Evolutionary conservation across 1,139 yeast species (phyloP).

Genomic region (Zygosaccharomyces pseudobailii): DNA sequence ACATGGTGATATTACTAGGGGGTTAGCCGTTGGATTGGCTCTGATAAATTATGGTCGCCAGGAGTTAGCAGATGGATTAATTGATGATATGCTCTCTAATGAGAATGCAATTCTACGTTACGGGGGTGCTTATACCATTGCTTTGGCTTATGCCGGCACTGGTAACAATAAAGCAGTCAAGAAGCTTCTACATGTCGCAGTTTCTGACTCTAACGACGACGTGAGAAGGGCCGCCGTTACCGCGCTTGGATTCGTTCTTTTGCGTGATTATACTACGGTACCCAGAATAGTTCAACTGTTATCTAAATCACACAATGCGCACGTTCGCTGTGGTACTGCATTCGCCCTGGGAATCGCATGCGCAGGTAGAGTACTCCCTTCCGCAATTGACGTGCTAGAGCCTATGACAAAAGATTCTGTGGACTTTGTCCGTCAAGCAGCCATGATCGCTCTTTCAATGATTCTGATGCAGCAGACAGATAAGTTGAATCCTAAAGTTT

Average conservation of each 20-base stretch:
- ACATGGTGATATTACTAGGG: conserved; percentile 92
- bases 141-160: conserved; percentile 95
- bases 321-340: conserved; percentile 97
- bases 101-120: conserved; percentile 86
- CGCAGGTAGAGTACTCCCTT: conserved; percentile 87
- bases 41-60: conserved; percentile 82
- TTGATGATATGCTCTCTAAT: conserved; percentile 62
- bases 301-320: conserved; percentile 94
- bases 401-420: conserved; percentile 92
- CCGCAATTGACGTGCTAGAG: conserved; percentile 88
- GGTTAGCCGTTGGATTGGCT: conserved; percentile 86
- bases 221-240: conserved; percentile 96
- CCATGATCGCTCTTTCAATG: conserved; percentile 89
- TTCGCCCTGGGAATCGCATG: conserved; percentile 95
- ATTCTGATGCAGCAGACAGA: conserved; percentile 92
- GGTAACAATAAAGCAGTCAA: conserved; percentile 86
- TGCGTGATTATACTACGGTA: conserved; percentile 88
- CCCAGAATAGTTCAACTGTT: conserved; percentile 92
- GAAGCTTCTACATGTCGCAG: conserved; percentile 85
- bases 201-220: conserved; percentile 93
- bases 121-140: conserved; percentile 93
- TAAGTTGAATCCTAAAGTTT: conserved; percentile 73
- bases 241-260: conserved; percentile 85
- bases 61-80: conserved; percentile 69
- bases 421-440: conserved; percentile 97